Conservation (phyloP, 2,329 filamentous ascomycete species). For the Peltaster fructicola region DNA sequence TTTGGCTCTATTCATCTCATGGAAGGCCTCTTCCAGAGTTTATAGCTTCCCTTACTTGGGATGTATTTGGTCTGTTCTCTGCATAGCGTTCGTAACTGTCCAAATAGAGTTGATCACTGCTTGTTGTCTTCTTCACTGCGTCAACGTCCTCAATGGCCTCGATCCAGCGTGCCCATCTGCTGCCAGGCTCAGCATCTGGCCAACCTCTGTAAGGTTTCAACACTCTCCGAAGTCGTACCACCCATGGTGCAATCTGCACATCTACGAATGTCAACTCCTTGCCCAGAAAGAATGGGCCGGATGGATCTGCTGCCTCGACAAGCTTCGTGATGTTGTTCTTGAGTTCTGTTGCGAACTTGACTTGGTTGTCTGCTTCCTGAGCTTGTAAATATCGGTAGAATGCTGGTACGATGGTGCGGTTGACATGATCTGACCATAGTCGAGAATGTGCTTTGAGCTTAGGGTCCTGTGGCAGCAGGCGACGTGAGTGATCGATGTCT, state of each 20-base stretch:
- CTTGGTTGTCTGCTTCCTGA: slow-evolving; percentile 41
- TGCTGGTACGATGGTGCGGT: slow-evolving; percentile 54
- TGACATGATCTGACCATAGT: slow-evolving; percentile 69
- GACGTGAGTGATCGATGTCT: slow-evolving; percentile 43
- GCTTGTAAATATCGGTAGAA: slow-evolving; percentile 61
- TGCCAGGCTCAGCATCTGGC: slow-evolving; percentile 44
- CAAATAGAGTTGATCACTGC: slow-evolving; percentile 45
- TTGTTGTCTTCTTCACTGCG: slow-evolving; percentile 49
- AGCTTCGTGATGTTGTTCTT: slow-evolving; percentile 46
- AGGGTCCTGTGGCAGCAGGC: slow-evolving; percentile 48
- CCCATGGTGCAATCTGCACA: slow-evolving; percentile 58
- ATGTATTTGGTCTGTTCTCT: slow-evolving; percentile 43
- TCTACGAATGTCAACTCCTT: slow-evolving; percentile 46
- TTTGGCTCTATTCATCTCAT: too few species aligned
- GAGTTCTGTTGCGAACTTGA: slow-evolving; percentile 42
- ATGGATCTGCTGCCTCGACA: slow-evolving; percentile 36
- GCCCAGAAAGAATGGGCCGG: slow-evolving; percentile 55
- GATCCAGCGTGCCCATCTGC: slow-evolving; percentile 52
- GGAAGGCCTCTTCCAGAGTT: slow-evolving; percentile 39
- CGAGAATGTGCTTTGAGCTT: slow-evolving; percentile 56
- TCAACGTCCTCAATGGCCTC: slow-evolving; percentile 48
- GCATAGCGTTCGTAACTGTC: slow-evolving; percentile 49
- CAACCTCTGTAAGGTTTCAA: slow-evolving; percentile 48
- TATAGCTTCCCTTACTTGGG: slow-evolving; percentile 40
- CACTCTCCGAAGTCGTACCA: slow-evolving; percentile 49